Base-by-base conservation (phyloP, 345 rosid genomes). In the Aurinia saxatilis region DNA sequence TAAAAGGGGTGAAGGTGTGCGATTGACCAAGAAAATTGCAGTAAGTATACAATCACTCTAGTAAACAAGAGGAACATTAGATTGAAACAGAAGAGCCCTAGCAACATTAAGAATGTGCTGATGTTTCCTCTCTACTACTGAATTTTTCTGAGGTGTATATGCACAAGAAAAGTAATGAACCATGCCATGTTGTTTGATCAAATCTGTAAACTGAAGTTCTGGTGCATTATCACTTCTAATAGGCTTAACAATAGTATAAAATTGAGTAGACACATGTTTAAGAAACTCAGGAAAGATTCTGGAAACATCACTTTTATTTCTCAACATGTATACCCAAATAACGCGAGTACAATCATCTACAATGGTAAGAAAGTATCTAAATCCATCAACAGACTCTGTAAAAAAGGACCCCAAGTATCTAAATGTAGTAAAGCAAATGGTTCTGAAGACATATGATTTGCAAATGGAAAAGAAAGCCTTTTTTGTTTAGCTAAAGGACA, bases 391-490 rank as follows among this genome's bases (percentile, higher is more conserved):
- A 21, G 25, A 21, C 25, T 21, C 25, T 21, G 25, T 21, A 21
- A 21, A 4, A 21, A 21, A 21, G 25, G 12, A 14, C 36, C 54
- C 52, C 34, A 23, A 12, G 16, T 48, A n/a, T n/a, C 33, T 23
- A 47, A 21, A 0, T 47, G 52, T 0, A 49, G 0, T 0, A 12
- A 27, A 1, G 6, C 53, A 27, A 49, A 49, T 0, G 35, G 1
- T 7, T 8, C 1, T 0, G 1, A 0, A 49, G 18, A 27, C 0
- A n/a, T 25, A 0, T 49, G 31, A 0, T 2, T 3, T 2, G 21
- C 7, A 7, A 1, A 13, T 0, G 1, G 6, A 5, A 12, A 47
- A 0, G 10, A 5, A 0, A 49, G 13, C 3, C 27, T 34, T 0
- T n/a, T 27, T 1, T 27, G 54, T 27, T 49, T 27, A 2, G 35